phyloP scores from a whole-genome alignment of 768 basidiomycete species.

The Cytidiella melzeri region DNA sequence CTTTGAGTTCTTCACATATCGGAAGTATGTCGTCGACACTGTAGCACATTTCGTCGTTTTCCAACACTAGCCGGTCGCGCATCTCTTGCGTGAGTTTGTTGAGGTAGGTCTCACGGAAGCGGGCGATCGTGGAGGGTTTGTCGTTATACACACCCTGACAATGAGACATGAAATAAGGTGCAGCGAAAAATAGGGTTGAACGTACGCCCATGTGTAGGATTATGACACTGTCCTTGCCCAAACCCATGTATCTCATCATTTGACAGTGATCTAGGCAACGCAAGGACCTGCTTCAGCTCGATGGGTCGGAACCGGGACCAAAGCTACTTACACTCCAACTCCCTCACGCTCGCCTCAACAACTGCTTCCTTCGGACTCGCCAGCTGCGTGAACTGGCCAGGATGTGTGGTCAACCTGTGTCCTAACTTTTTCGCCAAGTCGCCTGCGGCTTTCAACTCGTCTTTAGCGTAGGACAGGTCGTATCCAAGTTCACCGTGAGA shows the following conservation, averaged over 20 bases:
- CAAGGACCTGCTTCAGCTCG: too few species aligned
- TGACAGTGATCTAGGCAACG: slow-evolving; percentile 66
- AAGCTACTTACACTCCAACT: slow-evolving; percentile 56
- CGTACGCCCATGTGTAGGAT: slow-evolving; percentile 79
- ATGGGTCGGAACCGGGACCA: too few species aligned
- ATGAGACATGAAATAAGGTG: not conserved
- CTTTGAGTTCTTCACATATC: slow-evolving; percentile 74
- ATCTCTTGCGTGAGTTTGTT: slow-evolving; percentile 55
- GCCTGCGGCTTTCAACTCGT: slow-evolving; percentile 39
- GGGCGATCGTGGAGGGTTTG: slow-evolving; percentile 60
- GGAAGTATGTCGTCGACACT: slow-evolving; percentile 86
- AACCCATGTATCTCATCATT: slow-evolving; percentile 80
- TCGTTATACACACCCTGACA: slow-evolving; percentile 75
- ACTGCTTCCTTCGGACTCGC: slow-evolving; percentile 76
- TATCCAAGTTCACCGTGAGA: slow-evolving; percentile 80
- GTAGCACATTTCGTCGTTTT: slow-evolving; percentile 95
- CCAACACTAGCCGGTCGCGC: slow-evolving; percentile 74
- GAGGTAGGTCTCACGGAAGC: slow-evolving; percentile 67
- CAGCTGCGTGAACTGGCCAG: slow-evolving; percentile 81
- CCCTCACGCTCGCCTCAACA: slow-evolving; percentile 68
- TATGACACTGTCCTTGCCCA: slow-evolving; percentile 82
- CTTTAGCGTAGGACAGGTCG: slow-evolving; percentile 66
- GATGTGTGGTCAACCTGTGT: slow-evolving; percentile 78
- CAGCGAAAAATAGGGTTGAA: not conserved
- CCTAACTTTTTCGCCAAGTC: slow-evolving; percentile 40